Base-by-base conservation (phyloP, 2,329 filamentous ascomycete genomes). In the Purpureocillium takamizusanense region DNA sequence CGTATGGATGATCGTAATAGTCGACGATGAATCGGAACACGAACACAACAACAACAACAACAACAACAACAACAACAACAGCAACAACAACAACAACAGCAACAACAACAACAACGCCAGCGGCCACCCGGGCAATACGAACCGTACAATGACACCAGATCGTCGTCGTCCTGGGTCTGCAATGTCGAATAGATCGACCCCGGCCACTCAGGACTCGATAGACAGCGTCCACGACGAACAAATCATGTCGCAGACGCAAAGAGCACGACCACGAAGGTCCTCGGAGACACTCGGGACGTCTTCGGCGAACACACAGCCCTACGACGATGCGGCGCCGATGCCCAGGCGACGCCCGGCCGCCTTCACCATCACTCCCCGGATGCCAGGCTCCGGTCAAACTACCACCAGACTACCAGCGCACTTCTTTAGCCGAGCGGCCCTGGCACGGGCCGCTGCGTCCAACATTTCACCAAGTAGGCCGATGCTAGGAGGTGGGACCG, bases 1-100 rank as follows among this genome's bases (percentile, higher is more conserved):
- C 14, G 81, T 86, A 2, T 88, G 83, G 83, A 84, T 87, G 78
- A 68, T 87, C 12, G 71, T 86, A 1, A 70, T 88, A 12, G 75
- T 86, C 7, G 80, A 86, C 46, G 78, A 78, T 37, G 78, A 83
- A 13, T 12, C 36, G 17, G 31, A 39, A 10, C 34, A 35, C 14
- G 16, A 15, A 12, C 21, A 29, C 21, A 37, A 27, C 13, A 13
- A 16, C 21, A 35, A 13, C 30, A 33, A 35, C 6, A 21, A 38
- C 28, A 39, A 7, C 8, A 17, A 25, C 21, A 10, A 10, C 21
- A 37, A 27, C 13, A 13, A 16, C 21, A 35, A 13, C 30, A 33
- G 33, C 6, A 21, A 38, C 28, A 39, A 7, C 8, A 17, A 25
- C 21, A 10, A 10, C 21, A n/a, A 29, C 21, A 37, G 23, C 13